These are phyloP conservation scores for Zanthoxylum bungeanum DNA, from an alignment of 345 rosid species.

Conservation along the genomic window DNA sequence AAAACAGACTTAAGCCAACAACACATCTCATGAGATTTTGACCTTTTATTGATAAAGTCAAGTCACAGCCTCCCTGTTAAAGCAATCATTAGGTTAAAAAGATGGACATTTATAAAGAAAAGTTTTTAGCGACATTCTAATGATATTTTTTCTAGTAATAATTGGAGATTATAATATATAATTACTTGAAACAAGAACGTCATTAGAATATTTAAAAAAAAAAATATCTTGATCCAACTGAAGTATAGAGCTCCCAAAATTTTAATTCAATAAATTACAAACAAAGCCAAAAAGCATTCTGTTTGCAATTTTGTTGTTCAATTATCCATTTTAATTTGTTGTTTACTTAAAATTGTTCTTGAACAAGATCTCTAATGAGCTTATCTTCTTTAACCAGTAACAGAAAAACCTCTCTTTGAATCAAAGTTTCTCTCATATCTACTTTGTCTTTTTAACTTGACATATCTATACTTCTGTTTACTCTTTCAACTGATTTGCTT, in stretches of 20 bases:
- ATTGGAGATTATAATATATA: no score
- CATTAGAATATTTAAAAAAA: no score
- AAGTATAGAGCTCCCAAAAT: neutral
- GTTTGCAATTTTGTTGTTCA: neutral
- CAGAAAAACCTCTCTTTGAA: conserved; percentile 69
- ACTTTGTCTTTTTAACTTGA: conserved; percentile 13
- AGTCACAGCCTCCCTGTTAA: neutral
- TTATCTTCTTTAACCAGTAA: conserved; percentile 2
- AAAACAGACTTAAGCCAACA: no score
- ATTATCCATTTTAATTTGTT: neutral
- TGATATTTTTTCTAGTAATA: no score
- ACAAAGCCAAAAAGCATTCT: neutral
- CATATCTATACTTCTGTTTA: conserved; percentile 6
- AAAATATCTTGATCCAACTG: neutral
- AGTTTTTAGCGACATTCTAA: no score
- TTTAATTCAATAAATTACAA: neutral
- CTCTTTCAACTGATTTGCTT: conserved; percentile 35
- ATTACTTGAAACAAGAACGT: no score
- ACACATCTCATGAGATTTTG: neutral
- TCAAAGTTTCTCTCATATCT: conserved; percentile 52
- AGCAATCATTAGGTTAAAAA: neutral
- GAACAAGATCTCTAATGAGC: neutral
- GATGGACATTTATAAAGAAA: no score
- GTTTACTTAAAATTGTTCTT: no score
- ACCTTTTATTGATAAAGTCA: no score